A percentile compares a stretch with the other conserved stretches of the same genome.
phyloP scores from a whole-genome alignment of 768 basidiomycete species.

The Rhizopogon sp. region DNA sequence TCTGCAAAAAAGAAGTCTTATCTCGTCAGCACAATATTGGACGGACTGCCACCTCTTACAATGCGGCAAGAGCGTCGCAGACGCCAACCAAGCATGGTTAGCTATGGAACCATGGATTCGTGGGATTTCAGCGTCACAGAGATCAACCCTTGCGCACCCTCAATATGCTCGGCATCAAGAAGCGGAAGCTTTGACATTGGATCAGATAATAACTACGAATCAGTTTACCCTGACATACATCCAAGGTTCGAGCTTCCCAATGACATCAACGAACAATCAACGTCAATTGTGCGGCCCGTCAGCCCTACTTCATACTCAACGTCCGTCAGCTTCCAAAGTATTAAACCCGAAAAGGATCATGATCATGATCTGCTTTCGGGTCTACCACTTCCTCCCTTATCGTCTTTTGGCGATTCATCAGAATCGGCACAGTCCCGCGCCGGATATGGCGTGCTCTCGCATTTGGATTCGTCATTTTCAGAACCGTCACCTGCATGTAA shows the following conservation, averaged over 20 bases:
- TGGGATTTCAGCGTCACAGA: constrained; percentile 69
- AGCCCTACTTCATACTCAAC: background rate
- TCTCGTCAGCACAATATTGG: constrained; percentile 72
- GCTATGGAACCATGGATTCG: constrained; percentile 58
- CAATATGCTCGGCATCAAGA: constrained; percentile 3
- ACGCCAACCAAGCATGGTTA: constrained; percentile 30
- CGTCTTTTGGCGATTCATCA: constrained; percentile 1
- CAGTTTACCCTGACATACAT: background rate
- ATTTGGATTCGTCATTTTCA: background rate
- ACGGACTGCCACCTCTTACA: constrained; percentile 67
- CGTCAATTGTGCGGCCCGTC: background rate
- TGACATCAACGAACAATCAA: background rate
- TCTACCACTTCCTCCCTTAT: background rate
- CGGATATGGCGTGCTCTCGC: background rate
- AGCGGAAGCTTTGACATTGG: constrained; percentile 1
- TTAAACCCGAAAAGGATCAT: background rate
- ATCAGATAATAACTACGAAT: constrained; percentile 2
- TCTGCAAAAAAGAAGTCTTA: constrained; percentile 72
- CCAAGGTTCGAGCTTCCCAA: background rate
- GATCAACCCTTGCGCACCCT: constrained; percentile 29
- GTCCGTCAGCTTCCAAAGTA: background rate
- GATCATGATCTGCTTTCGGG: background rate
- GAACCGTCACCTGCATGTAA: background rate
- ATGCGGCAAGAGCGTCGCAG: constrained; percentile 67
- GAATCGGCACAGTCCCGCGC: background rate